Conservation (phyloP, 805 yeast genomes). For the Metschnikowia shivogae region DNA sequence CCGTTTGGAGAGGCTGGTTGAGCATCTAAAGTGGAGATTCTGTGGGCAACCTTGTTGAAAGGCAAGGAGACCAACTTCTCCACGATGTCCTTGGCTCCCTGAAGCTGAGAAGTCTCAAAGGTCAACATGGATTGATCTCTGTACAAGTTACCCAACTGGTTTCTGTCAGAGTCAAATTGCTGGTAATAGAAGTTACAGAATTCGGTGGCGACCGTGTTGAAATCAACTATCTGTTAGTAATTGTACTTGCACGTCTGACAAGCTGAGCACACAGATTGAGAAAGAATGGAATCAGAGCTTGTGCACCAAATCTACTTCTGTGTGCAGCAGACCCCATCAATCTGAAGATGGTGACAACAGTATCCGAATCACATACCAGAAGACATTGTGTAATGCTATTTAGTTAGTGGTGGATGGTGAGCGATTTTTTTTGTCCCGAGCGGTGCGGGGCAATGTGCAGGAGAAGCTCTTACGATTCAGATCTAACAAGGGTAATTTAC, state of each 20-base stretch:
- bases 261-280: background rate
- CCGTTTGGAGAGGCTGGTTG: conserved; percentile 94
- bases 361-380: background rate
- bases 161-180: conserved; percentile 89
- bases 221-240: conserved; percentile 32
- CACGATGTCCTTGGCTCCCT: conserved; percentile 89
- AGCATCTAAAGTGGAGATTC: conserved; percentile 93
- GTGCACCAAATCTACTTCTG: no score
- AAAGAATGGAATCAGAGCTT: no score
- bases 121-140: conserved; percentile 98
- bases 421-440: background rate
- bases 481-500: no score
- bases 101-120: conserved; percentile 89
- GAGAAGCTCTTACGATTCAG: background rate
- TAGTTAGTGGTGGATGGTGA: background rate
- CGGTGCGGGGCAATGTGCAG: conserved; percentile 1
- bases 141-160: conserved; percentile 88
- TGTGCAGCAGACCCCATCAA: no score
- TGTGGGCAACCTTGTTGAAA: conserved; percentile 88
- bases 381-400: background rate
- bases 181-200: conserved; percentile 93
- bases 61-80: conserved; percentile 89
- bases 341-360: no score
- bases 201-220: conserved; percentile 56
- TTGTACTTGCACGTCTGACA: background rate